Conservation (phyloP, 805 yeast genomes). For the Sugiyamaella mastotermitis region DNA sequence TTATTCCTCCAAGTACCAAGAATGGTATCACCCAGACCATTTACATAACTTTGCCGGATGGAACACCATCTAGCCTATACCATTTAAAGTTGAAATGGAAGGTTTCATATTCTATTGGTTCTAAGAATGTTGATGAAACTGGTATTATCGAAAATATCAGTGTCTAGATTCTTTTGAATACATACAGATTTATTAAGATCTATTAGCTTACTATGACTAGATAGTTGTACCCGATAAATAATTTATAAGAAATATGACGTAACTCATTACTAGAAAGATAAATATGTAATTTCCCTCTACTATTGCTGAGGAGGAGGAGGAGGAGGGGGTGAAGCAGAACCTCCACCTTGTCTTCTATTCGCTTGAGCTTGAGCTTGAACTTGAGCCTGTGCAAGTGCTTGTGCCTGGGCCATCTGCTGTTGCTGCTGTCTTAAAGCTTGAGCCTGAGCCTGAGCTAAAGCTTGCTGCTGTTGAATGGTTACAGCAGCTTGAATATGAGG, state of each 20-base stretch:
- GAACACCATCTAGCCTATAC: constrained; percentile 24
- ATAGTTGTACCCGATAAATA: too few relatives aligned
- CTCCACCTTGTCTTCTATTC: not conserved
- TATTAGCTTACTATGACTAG: too few relatives aligned
- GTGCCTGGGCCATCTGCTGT: constrained; percentile 9
- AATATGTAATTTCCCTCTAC: too few relatives aligned
- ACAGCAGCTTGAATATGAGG: too few relatives aligned
- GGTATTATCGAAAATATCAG: constrained; percentile 41
- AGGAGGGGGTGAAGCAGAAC: not conserved
- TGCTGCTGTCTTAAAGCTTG: too few relatives aligned
- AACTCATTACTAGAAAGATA: too few relatives aligned
- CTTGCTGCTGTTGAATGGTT: constrained; percentile 13
- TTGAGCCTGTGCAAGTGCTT: constrained; percentile 11
- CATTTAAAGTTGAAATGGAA: constrained; percentile 70
- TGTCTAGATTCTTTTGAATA: constrained; percentile 5
- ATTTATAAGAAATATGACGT: too few relatives aligned
- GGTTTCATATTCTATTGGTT: constrained; percentile 46
- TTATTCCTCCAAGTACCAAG: constrained; percentile 39
- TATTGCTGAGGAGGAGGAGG: not conserved
- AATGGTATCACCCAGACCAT: constrained; percentile 52
- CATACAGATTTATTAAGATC: too few relatives aligned
- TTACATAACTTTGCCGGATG: constrained; percentile 26
- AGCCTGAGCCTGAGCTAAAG: constrained; percentile 8
- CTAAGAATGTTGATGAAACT: constrained; percentile 46
- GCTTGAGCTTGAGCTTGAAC: constrained; percentile 8